These are phyloP conservation scores for Lonicera japonica DNA, from an alignment of 129 eudicot genomes.

Conservation along the genomic window DNA sequence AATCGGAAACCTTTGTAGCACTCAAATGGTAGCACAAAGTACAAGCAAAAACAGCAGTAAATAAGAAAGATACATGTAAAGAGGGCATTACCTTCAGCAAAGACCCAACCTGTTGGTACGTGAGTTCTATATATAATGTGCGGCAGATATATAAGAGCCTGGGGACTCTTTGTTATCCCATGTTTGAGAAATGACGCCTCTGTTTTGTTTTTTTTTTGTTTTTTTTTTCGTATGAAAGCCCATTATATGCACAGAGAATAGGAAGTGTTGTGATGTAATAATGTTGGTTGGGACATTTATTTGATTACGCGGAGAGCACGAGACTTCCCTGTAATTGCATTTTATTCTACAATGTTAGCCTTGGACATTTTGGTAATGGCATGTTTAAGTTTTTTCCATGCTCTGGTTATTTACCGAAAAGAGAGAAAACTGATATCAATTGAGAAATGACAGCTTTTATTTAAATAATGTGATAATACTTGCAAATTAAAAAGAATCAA, in stretches of 20 bases:
- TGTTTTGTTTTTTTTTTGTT: too few relatives aligned
- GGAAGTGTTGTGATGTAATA: too few relatives aligned
- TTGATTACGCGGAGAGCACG: too few relatives aligned
- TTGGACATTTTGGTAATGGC: too few relatives aligned
- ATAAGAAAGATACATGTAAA: slow-evolving; percentile 2
- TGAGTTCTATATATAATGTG: not conserved
- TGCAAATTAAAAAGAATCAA: slow-evolving; percentile 7
- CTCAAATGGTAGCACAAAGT: slow-evolving; percentile 3
- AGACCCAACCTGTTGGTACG: not conserved
- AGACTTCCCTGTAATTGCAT: too few relatives aligned
- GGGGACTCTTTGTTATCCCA: not conserved
- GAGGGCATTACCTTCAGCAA: not conserved
- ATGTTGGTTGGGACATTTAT: too few relatives aligned
- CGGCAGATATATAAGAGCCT: not conserved
- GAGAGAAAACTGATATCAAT: slow-evolving; percentile 1
- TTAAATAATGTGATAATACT: slow-evolving; percentile 4
- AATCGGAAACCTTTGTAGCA: not conserved
- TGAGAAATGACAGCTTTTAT: slow-evolving; percentile 3
- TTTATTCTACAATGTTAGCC: too few relatives aligned
- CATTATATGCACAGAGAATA: too few relatives aligned
- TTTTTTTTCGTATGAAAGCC: too few relatives aligned
- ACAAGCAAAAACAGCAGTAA: not conserved
- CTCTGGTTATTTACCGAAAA: not conserved
- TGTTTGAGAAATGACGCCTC: too few relatives aligned
- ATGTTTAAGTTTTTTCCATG: too few relatives aligned